A percentile compares a stretch with the other conserved stretches of the same genome.
These are phyloP conservation scores for Claviceps paspali DNA, from an alignment of 2,329 filamentous ascomycete species.

Conservation along the genomic window DNA sequence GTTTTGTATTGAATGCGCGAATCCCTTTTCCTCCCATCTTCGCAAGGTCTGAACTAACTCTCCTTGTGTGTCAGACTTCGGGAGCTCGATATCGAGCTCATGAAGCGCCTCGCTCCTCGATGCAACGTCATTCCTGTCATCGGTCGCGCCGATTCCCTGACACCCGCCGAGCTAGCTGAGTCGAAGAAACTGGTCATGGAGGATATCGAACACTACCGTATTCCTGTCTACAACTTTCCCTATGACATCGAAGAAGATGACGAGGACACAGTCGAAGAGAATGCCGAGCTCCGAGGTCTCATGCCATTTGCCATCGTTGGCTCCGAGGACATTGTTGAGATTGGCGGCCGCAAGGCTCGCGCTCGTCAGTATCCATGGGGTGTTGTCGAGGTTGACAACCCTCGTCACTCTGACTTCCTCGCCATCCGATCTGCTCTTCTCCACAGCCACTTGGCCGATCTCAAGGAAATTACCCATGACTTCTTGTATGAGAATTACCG, in stretches of 20 bases:
- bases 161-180: constrained; percentile 88
- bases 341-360: constrained; percentile 80
- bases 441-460: constrained; percentile 92
- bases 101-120: constrained; percentile 96
- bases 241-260: constrained; percentile 99
- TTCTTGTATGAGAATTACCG: constrained; percentile 99
- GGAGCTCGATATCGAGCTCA: constrained; percentile 97
- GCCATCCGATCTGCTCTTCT: constrained; percentile 92
- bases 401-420: constrained; percentile 95
- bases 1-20: not conserved
- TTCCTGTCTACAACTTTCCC: constrained; percentile 99
- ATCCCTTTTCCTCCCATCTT: not conserved
- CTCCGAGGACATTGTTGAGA: constrained; percentile 88
- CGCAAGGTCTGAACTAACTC: constrained; percentile 1
- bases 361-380: constrained; percentile 98
- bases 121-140: constrained; percentile 99
- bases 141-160: constrained; percentile 94
- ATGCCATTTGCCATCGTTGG: constrained; percentile 99
- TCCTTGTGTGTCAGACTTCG: constrained; percentile 49
- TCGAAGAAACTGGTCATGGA: constrained; percentile 99
- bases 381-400: constrained; percentile 97
- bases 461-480: constrained; percentile 99
- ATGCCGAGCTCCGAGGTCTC: constrained; percentile 87
- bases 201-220: constrained; percentile 99
- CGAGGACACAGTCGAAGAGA: constrained; percentile 98